Evolutionary conservation across 1,284 basidiomycete species (phyloP).

Genomic region (Pseudomicrostroma phylloplanum): DNA sequence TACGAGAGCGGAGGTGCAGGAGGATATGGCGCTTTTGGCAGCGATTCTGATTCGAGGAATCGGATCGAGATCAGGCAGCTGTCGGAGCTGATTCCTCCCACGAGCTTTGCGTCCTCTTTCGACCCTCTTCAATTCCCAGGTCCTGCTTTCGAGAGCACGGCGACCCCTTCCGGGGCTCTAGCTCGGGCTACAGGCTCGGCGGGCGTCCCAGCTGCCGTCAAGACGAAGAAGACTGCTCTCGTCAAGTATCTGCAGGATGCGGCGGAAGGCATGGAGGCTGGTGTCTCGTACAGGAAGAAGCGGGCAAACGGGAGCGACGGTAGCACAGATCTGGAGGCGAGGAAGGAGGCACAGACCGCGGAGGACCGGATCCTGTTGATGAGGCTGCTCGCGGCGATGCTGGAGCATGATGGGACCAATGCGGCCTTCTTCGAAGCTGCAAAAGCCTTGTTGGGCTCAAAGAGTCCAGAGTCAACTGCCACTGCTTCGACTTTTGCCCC

Average conservation of each 20-base stretch:
- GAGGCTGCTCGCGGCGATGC: constrained; percentile 33
- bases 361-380: constrained; percentile 45
- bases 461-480: constrained; percentile 10
- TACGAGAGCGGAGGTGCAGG: constrained; percentile 10
- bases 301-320: constrained; percentile 17
- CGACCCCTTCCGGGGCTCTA: constrained; percentile 24
- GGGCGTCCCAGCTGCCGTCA: constrained; percentile 11
- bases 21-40: constrained; percentile 26
- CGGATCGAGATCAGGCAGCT: constrained; percentile 27
- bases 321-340: neutral
- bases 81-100: constrained; percentile 27
- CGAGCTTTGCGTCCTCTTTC: constrained; percentile 35
- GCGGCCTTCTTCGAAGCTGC: constrained; percentile 28
- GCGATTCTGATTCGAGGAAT: constrained; percentile 21
- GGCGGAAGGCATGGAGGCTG: constrained; percentile 33
- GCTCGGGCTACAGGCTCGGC: constrained; percentile 27
- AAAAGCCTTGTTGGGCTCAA: constrained; percentile 20
- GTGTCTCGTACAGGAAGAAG: constrained; percentile 39
- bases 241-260: constrained; percentile 41
- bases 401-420: constrained; percentile 42
- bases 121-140: constrained; percentile 42
- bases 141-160: constrained; percentile 36
- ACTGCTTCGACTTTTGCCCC: neutral
- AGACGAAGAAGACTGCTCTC: constrained; percentile 39
- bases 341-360: constrained; percentile 20